phyloP scores from a whole-genome alignment of 2,329 filamentous ascomycete genomes.

The Alternaria brassicicola region DNA sequence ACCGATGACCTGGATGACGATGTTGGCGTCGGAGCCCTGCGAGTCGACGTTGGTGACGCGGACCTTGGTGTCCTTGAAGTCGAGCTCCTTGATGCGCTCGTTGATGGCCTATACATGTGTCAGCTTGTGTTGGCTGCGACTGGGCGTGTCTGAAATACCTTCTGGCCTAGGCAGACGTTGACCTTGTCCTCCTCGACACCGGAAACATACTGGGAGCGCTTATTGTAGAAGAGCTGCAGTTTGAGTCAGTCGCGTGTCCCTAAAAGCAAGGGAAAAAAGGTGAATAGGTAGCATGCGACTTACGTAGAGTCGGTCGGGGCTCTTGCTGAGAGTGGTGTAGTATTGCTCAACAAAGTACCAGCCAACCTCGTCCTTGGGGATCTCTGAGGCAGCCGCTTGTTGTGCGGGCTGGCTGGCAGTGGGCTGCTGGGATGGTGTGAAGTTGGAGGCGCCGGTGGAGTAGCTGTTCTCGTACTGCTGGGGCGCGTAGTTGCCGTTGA shows the following conservation, averaged over 20 bases:
- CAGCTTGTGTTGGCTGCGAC: background rate
- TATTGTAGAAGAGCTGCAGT: slow-evolving; percentile 84
- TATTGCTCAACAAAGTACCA: slow-evolving; percentile 99
- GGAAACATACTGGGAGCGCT: slow-evolving; percentile 92
- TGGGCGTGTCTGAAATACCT: slow-evolving; percentile 63
- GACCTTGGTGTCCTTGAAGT: slow-evolving; percentile 98
- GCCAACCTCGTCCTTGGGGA: slow-evolving; percentile 89
- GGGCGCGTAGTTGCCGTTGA: slow-evolving; percentile 58
- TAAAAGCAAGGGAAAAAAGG: background rate
- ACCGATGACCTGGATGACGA: slow-evolving; percentile 97
- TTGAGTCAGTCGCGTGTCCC: slow-evolving; percentile 26
- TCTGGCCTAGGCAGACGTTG: slow-evolving; percentile 83
- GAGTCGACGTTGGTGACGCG: slow-evolving; percentile 97
- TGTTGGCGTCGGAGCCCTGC: slow-evolving; percentile 89
- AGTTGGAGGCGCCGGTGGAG: slow-evolving; percentile 37
- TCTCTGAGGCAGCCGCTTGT: slow-evolving; percentile 49
- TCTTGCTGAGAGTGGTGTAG: slow-evolving; percentile 96
- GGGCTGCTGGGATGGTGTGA: slow-evolving; percentile 36
- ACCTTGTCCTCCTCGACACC: slow-evolving; percentile 89
- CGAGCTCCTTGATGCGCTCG: slow-evolving; percentile 89
- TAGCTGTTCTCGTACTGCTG: slow-evolving; percentile 52
- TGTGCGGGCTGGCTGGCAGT: slow-evolving; percentile 35
- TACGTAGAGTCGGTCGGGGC: slow-evolving; percentile 85
- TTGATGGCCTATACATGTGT: slow-evolving; percentile 74
- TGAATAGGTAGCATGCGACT: slow-evolving; percentile 21